phyloP scores from a whole-genome alignment of 768 basidiomycete species.

The Mycena sanguinolenta region DNA sequence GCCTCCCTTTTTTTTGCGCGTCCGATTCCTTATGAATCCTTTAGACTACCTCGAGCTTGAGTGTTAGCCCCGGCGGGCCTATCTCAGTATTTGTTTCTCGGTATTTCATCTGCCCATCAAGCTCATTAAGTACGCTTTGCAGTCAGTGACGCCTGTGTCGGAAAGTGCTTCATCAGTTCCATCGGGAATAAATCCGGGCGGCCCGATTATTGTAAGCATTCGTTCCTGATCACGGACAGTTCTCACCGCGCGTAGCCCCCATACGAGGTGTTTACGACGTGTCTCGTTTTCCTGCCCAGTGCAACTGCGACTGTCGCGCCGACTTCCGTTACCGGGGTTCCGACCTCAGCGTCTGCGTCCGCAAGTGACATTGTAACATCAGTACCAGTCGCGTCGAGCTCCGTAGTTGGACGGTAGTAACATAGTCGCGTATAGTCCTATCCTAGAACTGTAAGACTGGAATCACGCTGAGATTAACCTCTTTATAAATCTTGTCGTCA shows the following conservation, averaged over 20 bases:
- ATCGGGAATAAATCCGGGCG: not conserved
- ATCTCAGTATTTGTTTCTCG: not conserved
- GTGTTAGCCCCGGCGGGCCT: not conserved
- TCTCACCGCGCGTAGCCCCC: not conserved
- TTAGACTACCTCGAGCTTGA: too few relatives aligned
- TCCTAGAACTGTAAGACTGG: too few relatives aligned
- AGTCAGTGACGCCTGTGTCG: not conserved
- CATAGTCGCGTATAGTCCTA: too few relatives aligned
- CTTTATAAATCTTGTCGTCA: too few relatives aligned
- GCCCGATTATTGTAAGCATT: constrained; percentile 7
- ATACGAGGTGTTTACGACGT: constrained; percentile 8
- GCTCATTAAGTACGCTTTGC: not conserved
- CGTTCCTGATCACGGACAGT: not conserved
- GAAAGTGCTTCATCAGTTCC: not conserved
- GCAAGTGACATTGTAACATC: not conserved
- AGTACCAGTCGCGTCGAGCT: not conserved
- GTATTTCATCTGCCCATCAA: not conserved
- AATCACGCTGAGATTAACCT: too few relatives aligned
- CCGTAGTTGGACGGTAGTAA: not conserved
- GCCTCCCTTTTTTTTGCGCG: too few relatives aligned
- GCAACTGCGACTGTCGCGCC: not conserved
- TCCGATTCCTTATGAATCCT: too few relatives aligned
- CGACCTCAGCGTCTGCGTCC: not conserved
- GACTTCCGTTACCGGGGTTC: not conserved
- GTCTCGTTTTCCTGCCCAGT: constrained; percentile 7